Conservation (phyloP, 768 basidiomycete genomes). For the Termitomyces sp. region DNA sequence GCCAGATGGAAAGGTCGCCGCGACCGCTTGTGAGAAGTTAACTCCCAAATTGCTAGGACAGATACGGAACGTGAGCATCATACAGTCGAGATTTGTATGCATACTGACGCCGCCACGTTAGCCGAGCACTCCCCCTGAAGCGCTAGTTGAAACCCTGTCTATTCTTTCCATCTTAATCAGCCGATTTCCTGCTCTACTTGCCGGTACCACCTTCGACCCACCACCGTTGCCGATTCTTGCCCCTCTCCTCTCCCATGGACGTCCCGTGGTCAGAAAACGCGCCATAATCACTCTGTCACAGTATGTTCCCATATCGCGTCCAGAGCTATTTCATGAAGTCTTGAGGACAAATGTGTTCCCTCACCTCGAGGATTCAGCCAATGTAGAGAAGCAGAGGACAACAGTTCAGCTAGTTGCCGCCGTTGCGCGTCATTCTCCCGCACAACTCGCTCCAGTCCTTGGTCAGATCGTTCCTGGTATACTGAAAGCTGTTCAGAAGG, state of each 20-base stretch:
- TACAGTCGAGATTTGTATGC: neutral
- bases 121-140: constrained; percentile 73
- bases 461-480: constrained; percentile 67
- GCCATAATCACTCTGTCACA: constrained; percentile 85
- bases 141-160: constrained; percentile 77
- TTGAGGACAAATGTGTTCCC: constrained; percentile 59
- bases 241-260: constrained; percentile 68
- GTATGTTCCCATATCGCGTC: constrained; percentile 71
- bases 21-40: constrained; percentile 78
- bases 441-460: constrained; percentile 60
- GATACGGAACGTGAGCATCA: constrained; percentile 60
- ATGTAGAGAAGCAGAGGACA: constrained; percentile 69
- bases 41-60: constrained; percentile 81
- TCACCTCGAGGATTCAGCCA: constrained; percentile 48
- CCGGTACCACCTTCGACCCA: constrained; percentile 47
- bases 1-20: constrained; percentile 74
- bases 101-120: constrained; percentile 20
- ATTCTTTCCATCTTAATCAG: constrained; percentile 87
- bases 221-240: constrained; percentile 66
- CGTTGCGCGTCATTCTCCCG: constrained; percentile 71
- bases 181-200: constrained; percentile 73
- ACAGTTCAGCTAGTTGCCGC: constrained; percentile 79
- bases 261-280: constrained; percentile 89
- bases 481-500: constrained; percentile 62
- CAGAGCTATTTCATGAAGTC: constrained; percentile 58